Evolutionary conservation across 441 rosid genomes (phyloP), one percentile per base, ranked within the genome.

Genomic region (Pelargonium fulgidum): DNA sequence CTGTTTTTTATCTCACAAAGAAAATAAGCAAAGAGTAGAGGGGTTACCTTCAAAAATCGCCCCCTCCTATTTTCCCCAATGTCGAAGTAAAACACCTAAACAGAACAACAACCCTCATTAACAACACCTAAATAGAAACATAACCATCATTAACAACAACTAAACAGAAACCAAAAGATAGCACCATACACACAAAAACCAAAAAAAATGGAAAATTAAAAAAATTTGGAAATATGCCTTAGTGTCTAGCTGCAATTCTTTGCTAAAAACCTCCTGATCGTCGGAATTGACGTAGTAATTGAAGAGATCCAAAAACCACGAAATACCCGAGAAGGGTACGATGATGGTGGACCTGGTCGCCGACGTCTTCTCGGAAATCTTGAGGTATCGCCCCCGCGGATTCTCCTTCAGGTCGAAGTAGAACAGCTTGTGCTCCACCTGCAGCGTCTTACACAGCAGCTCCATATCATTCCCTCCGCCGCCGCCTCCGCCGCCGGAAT

Each of bases 271-370:
- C 72, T 90, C 96, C 68, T 80, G 90, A 59, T 93, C 98, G 33
- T 89, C 96, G 64, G 98, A 84, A 81, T 76, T 82, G 71, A 88
- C 94, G 69, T 90, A 93, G 85, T 93, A 91, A 80, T 90, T 90
- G 85, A 93, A 90, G 80, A 90, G 97, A 76, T 93, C 92, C 65
- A 90, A 83, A 85, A 93, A 93, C 98, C 98, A 93, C 20, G 98
- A 89, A 78, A 93, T 87, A 66, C 96, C 98, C 0, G 97, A 85
- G 78, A 79, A 90, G 59, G 98, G 98, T 36, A 93, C 96, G 50
- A 93, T 93, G 85, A 93, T 90, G 68, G 98, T 93, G 79, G 98
- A 90, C 84, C 98, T 81, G 22, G 97, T 93, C 41, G 98, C 92
- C 4, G 98, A 89, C 7, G 98, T 93, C 79, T 93, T 93, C 86